These are phyloP conservation scores for Pinus taeda DNA, from an alignment of 75 land plant genomes.

Conservation along the genomic window DNA sequence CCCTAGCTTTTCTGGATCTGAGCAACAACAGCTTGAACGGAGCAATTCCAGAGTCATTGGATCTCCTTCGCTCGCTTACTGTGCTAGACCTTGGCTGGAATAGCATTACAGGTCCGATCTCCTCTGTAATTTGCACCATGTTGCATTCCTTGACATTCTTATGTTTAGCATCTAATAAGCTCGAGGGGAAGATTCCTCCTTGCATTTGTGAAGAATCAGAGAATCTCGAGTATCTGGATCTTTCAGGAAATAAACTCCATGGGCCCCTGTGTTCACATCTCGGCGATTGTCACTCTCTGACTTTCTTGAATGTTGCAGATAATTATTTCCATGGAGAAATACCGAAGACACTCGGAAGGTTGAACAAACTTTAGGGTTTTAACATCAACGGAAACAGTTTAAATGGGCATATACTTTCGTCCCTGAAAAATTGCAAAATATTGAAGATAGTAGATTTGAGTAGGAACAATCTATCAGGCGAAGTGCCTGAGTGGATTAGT, in stretches of 20 bases:
- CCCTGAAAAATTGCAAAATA: conserved; percentile 27
- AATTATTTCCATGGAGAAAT: conserved; percentile 40
- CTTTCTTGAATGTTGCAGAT: conserved; percentile 23
- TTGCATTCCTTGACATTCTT: conserved; percentile 3
- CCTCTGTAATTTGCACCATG: neutral
- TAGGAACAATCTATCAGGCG: conserved; percentile 40
- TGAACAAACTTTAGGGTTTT: neutral
- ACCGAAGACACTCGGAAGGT: conserved; percentile 16
- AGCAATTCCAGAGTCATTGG: conserved; percentile 1
- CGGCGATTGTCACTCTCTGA: conserved; percentile 1
- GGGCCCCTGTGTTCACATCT: conserved; percentile 26
- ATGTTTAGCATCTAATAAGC: conserved; percentile 25
- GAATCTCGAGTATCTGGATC: conserved; percentile 25
- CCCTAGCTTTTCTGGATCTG: neutral
- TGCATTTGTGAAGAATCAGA: conserved; percentile 23
- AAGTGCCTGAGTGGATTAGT: conserved; percentile 43
- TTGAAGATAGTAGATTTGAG: conserved; percentile 48
- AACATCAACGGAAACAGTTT: conserved; percentile 18
- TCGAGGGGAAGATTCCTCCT: conserved; percentile 35
- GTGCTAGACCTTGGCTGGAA: conserved; percentile 31
- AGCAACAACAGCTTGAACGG: conserved; percentile 12
- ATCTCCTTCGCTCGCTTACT: neutral
- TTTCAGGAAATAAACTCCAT: conserved; percentile 31
- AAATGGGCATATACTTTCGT: conserved; percentile 23
- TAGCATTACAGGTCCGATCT: conserved; percentile 29